A percentile compares a stretch with the other conserved stretches of the same genome.
phyloP scores from a whole-genome alignment of 2,329 filamentous ascomycete genomes.

The Ophiostoma tasmaniense region DNA sequence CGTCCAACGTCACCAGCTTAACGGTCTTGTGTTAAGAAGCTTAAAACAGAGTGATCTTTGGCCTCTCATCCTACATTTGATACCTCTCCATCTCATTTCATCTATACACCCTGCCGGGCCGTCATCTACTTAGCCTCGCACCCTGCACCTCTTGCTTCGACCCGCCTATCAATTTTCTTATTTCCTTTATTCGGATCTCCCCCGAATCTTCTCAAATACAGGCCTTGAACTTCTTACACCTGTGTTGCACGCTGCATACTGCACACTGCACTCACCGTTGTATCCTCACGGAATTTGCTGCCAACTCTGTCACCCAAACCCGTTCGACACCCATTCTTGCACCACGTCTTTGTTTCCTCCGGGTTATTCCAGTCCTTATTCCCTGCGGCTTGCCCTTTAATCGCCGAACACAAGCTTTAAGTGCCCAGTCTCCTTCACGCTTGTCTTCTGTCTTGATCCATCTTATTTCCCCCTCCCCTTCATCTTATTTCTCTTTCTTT shows the following conservation, averaged over 20 bases:
- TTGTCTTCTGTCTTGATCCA: neutral
- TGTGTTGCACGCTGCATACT: neutral
- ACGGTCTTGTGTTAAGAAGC: neutral
- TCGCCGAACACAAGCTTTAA: constrained; percentile 3
- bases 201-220: neutral
- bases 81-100: neutral
- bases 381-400: constrained; percentile 1
- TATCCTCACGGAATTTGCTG: constrained; percentile 13
- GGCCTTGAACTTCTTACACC: neutral
- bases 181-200: neutral
- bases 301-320: neutral
- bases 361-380: constrained; percentile 14
- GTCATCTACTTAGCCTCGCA: neutral
- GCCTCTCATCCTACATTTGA: neutral
- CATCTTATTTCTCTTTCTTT: neutral
- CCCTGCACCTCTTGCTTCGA: neutral
- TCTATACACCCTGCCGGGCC: neutral
- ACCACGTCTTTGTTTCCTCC: constrained; percentile 6
- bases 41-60: neutral
- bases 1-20: neutral
- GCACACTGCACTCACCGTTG: neutral
- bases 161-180: neutral
- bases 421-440: neutral
- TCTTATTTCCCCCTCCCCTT: neutral
- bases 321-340: neutral